A percentile compares a stretch with the other conserved stretches of the same genome.
Conservation (phyloP, 495 filamentous ascomycete species). For the Sordaria brevicollis region DNA sequence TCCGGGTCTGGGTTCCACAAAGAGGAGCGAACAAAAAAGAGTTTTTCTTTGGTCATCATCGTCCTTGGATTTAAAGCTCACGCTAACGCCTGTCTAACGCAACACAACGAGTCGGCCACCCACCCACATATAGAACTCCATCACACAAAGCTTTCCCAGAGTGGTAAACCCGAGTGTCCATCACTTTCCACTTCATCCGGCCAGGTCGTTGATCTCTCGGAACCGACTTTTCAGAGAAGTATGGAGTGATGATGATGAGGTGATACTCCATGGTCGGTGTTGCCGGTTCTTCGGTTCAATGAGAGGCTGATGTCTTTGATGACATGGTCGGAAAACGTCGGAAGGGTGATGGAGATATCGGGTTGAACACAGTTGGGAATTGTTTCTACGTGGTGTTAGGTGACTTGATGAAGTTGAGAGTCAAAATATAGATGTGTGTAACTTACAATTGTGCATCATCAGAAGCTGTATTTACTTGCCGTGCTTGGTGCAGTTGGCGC, state of each 20-base stretch:
- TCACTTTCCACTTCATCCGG: not conserved
- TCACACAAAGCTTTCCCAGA: not conserved
- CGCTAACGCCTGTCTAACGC: not conserved
- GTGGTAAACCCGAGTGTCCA: not conserved
- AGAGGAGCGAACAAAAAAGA: not conserved
- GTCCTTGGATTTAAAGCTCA: not conserved
- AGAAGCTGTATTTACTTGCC: slow-evolving; percentile 3
- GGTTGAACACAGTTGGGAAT: not conserved
- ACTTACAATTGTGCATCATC: not conserved
- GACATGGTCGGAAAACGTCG: not conserved
- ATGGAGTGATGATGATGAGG: not conserved
- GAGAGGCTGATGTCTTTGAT: not conserved
- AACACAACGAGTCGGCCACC: not conserved
- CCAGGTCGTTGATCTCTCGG: not conserved
- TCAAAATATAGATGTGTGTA: not conserved
- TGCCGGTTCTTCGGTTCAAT: not conserved
- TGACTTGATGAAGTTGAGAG: not conserved
- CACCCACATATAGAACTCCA: not conserved
- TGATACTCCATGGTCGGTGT: not conserved
- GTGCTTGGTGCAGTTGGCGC: slow-evolving; percentile 14
- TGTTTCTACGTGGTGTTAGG: not conserved
- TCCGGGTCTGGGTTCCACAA: not conserved
- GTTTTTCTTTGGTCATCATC: not conserved
- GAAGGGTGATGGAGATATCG: not conserved
- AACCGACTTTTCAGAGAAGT: not conserved